Base-by-base conservation (phyloP, 768 basidiomycete genomes). In the Tulasnella sp. region DNA sequence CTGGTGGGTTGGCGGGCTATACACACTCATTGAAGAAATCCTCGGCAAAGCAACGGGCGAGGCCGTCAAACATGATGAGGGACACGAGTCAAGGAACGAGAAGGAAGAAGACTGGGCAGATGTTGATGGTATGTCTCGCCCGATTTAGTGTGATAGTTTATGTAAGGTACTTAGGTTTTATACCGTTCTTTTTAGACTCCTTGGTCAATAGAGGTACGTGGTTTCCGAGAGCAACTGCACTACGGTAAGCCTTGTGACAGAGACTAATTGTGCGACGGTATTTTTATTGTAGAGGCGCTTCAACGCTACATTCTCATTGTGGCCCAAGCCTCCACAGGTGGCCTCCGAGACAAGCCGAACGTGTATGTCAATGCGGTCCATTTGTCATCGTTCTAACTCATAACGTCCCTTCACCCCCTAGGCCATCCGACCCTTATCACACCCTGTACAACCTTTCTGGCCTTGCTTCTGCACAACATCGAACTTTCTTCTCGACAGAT, bases 1-100 rank as follows among this genome's bases (percentile, higher is more conserved):
- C n/a, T 99, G 96, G 96, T 99, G 94, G 96, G 88, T 91, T 22
- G 96, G 90, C 1, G 93, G 93, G 0, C 78, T 85, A 15, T 89
- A 96, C 67, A 76, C 79, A 0, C 72, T 97, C 7, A 71, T 96
- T 0, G 87, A 88, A 59, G 81, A 79, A 25, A 25, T 61, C 9
- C 12, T 61, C 7, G 60, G 58, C 21, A 43, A 49, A 43, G 19
- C 7, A 48, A 48, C 19, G 19, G 22, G 21, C 55, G 44, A 69
- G 55, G 51, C 63, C 11, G 54, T 59, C 55, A 50, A 64, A 31
- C 65, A 65, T 17, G 59, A 54, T 49, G 21, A 34, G 54, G 38
- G 42, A 17, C 42, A 53, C 19, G 43, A 53, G 31, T 53, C 56
- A n/a, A 49, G 43, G 57, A 53, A 53, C 7, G 64, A 65, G 1